Percentiles rank a stretch among this genome's conserved stretches.
phyloP scores from a whole-genome alignment of 164 flowering plant genomes.

The Stephania yunnanensis region DNA sequence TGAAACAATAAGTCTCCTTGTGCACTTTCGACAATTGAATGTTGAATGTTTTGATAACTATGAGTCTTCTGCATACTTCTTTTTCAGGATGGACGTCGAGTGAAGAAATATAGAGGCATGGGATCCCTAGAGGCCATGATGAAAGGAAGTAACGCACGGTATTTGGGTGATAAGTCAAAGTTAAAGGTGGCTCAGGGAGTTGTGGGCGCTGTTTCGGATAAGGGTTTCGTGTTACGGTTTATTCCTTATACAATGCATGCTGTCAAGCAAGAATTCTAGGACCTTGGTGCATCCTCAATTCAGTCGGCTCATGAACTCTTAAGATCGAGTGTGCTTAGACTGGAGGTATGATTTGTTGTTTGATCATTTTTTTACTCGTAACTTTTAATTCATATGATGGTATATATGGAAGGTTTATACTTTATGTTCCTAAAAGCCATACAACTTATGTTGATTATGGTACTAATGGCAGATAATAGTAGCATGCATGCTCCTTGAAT shows the following conservation, averaged over 20 bases:
- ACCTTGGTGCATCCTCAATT: conserved; percentile 78
- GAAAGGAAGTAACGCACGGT: conserved; percentile 84
- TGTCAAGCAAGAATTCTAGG: conserved; percentile 97
- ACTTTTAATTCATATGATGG: background rate
- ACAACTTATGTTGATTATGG: too few species aligned
- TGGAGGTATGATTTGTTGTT: conserved; percentile 54
- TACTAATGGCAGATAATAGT: too few species aligned
- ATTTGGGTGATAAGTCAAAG: too few species aligned
- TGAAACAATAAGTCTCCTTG: too few species aligned
- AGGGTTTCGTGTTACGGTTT: conserved; percentile 77
- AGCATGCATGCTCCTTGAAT: too few species aligned
- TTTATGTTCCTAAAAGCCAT: background rate
- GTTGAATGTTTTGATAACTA: too few species aligned
- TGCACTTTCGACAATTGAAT: too few species aligned
- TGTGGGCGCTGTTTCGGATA: conserved; percentile 83
- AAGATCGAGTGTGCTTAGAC: conserved; percentile 53
- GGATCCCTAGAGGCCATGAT: conserved; percentile 98
- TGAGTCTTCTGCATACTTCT: too few species aligned
- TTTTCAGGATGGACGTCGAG: too few species aligned
- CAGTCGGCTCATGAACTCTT: conserved; percentile 69
- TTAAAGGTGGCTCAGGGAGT: too few species aligned
- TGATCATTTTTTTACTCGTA: too few species aligned
- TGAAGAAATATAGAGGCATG: conserved; percentile 93
- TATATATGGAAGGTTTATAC: background rate
- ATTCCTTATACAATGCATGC: conserved; percentile 91